phyloP scores from a whole-genome alignment of 2,329 filamentous ascomycete genomes.

The Pseudopithomyces chartarum region DNA sequence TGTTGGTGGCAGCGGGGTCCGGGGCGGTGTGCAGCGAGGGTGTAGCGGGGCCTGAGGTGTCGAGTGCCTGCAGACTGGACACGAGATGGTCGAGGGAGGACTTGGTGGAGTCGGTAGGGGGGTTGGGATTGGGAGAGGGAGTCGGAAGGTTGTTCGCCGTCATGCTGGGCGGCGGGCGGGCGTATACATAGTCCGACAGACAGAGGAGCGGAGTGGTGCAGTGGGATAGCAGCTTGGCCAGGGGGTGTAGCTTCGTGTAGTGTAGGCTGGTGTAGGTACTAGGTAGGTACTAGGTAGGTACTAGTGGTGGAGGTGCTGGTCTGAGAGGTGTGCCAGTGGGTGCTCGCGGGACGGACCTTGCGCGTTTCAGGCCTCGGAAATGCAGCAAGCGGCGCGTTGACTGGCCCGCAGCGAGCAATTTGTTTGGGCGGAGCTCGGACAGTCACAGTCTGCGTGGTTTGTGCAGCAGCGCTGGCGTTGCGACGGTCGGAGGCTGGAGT shows the following conservation, averaged over 20 bases:
- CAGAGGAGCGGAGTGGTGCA: slow-evolving; percentile 6
- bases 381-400: slow-evolving; percentile 22
- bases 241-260: slow-evolving; percentile 23
- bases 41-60: slow-evolving; percentile 14
- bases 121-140: slow-evolving; percentile 16
- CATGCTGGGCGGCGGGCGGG: slow-evolving; percentile 31
- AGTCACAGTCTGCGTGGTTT: slow-evolving; percentile 34
- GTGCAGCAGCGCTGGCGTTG: slow-evolving; percentile 3
- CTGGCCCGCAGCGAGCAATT: slow-evolving; percentile 24
- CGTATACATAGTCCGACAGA: slow-evolving; percentile 34
- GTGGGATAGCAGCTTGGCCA: slow-evolving; percentile 14
- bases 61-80: slow-evolving; percentile 30
- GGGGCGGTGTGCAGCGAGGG: background rate
- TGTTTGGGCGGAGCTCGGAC: slow-evolving; percentile 27
- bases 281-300: no score
- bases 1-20: slow-evolving; percentile 5
- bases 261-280: no score
- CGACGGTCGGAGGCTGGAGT: slow-evolving; percentile 19
- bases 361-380: slow-evolving; percentile 40
- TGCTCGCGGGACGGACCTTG: slow-evolving; percentile 37
- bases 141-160: slow-evolving; percentile 21
- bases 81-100: slow-evolving; percentile 26
- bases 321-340: slow-evolving; percentile 24
- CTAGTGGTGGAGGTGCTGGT: slow-evolving; percentile 19
- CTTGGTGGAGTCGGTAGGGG: background rate